Percentiles rank a stretch among this genome's conserved stretches.
These are phyloP conservation scores for Xylogone sp. DNA, from an alignment of 2,329 filamentous ascomycete genomes.

Conservation along the genomic window DNA sequence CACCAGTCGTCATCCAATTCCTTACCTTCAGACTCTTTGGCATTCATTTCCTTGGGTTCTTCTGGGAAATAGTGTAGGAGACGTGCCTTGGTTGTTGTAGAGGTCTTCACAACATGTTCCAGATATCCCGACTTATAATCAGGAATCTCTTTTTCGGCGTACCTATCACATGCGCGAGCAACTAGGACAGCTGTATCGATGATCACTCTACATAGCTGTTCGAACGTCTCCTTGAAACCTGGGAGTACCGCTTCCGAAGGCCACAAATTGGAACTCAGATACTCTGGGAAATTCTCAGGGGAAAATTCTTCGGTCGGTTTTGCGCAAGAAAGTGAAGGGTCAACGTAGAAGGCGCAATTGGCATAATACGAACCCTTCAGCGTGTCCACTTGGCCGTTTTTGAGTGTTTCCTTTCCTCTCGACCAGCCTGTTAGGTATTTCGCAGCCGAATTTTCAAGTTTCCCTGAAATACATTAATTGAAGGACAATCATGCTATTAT, in stretches of 20 bases:
- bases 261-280: constrained; percentile 89
- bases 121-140: constrained; percentile 77
- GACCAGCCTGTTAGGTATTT: constrained; percentile 75
- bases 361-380: constrained; percentile 83
- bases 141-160: constrained; percentile 73
- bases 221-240: constrained; percentile 69
- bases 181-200: constrained; percentile 89
- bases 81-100: constrained; percentile 84
- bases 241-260: constrained; percentile 65
- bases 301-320: constrained; percentile 55
- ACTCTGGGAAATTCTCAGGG: constrained; percentile 71
- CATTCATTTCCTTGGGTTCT: constrained; percentile 31
- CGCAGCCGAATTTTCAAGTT: constrained; percentile 54
- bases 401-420: constrained; percentile 75
- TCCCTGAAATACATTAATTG: constrained; percentile 34
- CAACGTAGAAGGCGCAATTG: constrained; percentile 75
- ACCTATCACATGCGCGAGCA: constrained; percentile 83
- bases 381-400: constrained; percentile 73
- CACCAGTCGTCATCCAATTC: constrained; percentile 85
- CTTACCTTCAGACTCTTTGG: constrained; percentile 30
- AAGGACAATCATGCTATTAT: neutral
- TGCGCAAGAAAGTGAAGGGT: constrained; percentile 58
- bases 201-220: constrained; percentile 75
- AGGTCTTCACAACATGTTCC: constrained; percentile 80
- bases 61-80: constrained; percentile 90